phyloP scores from a whole-genome alignment of 441 rosid species.

The Oxalis stricta region DNA sequence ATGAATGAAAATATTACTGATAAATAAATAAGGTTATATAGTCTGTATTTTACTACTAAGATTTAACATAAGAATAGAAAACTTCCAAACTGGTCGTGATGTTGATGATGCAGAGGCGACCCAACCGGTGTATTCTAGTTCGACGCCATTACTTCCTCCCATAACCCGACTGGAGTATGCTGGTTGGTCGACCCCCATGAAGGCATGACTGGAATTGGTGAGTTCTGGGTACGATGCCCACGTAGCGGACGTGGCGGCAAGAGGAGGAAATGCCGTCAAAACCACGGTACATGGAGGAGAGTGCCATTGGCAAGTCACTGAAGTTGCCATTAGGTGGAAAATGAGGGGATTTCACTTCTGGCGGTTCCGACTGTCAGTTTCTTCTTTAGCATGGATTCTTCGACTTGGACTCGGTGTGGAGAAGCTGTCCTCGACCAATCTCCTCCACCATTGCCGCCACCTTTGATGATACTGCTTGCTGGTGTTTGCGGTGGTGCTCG shows the following conservation, averaged over 20 bases:
- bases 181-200: no score
- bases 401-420: constrained; percentile 5
- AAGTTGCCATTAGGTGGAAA: constrained; percentile 1
- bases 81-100: background rate
- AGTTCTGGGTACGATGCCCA: no score
- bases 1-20: no score
- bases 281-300: constrained; percentile 14
- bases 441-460: constrained; percentile 9
- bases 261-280: background rate
- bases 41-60: no score
- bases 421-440: constrained; percentile 26
- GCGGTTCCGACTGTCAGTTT: background rate
- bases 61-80: no score
- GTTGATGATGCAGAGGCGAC: constrained; percentile 4
- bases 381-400: constrained; percentile 1
- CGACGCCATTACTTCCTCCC: constrained; percentile 16
- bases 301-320: constrained; percentile 14
- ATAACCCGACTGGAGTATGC: constrained; percentile 10
- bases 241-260: background rate
- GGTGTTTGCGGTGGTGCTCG: constrained; percentile 20
- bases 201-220: no score
- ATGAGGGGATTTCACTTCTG: background rate
- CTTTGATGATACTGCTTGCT: constrained; percentile 18
- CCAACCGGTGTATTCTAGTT: constrained; percentile 18
- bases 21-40: no score